These are phyloP conservation scores for Colletotrichum sp. DNA, from an alignment of 2,329 filamentous ascomycete species.

Conservation along the genomic window DNA sequence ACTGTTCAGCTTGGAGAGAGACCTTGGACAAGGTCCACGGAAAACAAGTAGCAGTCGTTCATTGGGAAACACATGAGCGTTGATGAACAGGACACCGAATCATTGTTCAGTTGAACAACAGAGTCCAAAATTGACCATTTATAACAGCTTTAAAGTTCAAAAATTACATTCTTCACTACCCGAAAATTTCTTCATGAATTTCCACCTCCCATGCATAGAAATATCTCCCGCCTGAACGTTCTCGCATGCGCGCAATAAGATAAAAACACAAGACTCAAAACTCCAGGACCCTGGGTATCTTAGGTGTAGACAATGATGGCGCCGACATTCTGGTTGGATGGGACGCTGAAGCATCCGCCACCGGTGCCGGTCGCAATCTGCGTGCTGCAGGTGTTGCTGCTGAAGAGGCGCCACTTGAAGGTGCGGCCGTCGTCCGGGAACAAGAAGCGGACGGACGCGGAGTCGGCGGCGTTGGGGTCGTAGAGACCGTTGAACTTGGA, in stretches of 20 bases:
- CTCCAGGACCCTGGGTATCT: background rate
- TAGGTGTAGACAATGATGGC: background rate
- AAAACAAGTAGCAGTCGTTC: rapidly evolving
- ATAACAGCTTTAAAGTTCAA: background rate
- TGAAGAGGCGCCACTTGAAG: background rate
- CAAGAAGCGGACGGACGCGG: background rate
- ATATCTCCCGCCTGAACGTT: no score
- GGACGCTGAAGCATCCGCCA: background rate
- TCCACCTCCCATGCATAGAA: no score
- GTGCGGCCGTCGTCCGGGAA: background rate
- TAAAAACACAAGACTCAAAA: background rate
- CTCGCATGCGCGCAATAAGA: background rate
- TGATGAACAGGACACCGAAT: background rate
- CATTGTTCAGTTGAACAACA: no score
- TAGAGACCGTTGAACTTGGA: constrained; percentile 8
- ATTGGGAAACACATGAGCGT: background rate
- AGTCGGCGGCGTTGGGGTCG: background rate
- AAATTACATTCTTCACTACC: background rate
- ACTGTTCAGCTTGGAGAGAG: rapidly evolving
- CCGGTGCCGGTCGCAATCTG: background rate
- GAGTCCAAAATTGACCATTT: background rate
- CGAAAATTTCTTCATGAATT: background rate
- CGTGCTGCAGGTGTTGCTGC: background rate
- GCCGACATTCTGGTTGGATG: background rate
- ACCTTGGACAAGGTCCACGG: background rate